phyloP scores from a whole-genome alignment of 2,329 filamentous ascomycete genomes.

The Cercospora brassicicola region DNA sequence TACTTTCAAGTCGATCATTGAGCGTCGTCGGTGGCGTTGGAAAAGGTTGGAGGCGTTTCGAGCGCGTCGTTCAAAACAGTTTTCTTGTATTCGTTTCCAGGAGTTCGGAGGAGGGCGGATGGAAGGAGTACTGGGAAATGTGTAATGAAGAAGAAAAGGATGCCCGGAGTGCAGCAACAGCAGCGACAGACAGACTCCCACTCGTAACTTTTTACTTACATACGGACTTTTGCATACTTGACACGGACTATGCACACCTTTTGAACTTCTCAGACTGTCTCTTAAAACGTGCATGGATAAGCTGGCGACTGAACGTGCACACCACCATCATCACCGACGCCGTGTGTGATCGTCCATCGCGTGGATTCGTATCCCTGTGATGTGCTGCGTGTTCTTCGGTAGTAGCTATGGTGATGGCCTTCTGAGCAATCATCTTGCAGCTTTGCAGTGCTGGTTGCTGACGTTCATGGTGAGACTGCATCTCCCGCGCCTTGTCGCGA shows the following conservation, averaged over 20 bases:
- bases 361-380: background rate
- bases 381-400: conserved; percentile 9
- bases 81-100: conserved; percentile 1
- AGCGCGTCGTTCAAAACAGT: background rate
- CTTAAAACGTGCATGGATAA: background rate
- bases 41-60: background rate
- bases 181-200: conserved; percentile 1
- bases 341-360: background rate
- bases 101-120: background rate
- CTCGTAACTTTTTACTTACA: conserved; percentile 3
- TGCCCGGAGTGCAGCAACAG: conserved; percentile 1
- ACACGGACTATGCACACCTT: background rate
- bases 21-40: conserved; percentile 1
- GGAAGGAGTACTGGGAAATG: conserved; percentile 1
- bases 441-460: background rate
- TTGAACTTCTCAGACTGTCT: background rate
- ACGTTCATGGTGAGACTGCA: background rate
- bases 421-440: background rate
- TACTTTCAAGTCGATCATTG: background rate
- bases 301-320: background rate
- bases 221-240: background rate
- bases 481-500: background rate
- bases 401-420: conserved; percentile 10
- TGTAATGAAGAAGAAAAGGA: conserved; percentile 8
- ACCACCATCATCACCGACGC: background rate